These are phyloP conservation scores for Candida sanyaensis DNA, from an alignment of 1,139 yeast species.

Conservation along the genomic window DNA sequence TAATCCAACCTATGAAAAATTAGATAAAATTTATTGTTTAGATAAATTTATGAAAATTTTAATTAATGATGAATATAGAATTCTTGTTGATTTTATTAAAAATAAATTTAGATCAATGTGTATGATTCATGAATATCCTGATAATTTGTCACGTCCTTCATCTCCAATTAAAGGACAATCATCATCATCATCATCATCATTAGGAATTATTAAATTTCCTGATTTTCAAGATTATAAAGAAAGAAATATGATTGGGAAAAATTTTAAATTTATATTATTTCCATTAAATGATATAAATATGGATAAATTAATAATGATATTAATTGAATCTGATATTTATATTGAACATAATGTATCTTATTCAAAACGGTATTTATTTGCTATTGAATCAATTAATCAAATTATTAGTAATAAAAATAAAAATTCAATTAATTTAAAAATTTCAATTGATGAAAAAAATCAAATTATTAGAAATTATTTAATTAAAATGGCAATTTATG, in stretches of 20 bases:
- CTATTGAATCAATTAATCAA: slow-evolving; percentile 19
- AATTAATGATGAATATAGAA: slow-evolving; percentile 56
- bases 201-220: slow-evolving; percentile 28
- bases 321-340: slow-evolving; percentile 44
- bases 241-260: slow-evolving; percentile 16
- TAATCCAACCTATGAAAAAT: slow-evolving; percentile 23
- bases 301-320: slow-evolving; percentile 35
- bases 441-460: slow-evolving; percentile 41
- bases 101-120: slow-evolving; percentile 65
- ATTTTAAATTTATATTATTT: slow-evolving; percentile 46
- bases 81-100: slow-evolving; percentile 62
- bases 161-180: slow-evolving; percentile 20
- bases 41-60: slow-evolving; percentile 43
- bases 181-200: no score
- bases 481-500: slow-evolving; percentile 52
- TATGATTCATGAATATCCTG: slow-evolving; percentile 51
- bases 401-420: slow-evolving; percentile 6
- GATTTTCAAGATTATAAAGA: slow-evolving; percentile 27
- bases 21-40: slow-evolving; percentile 57
- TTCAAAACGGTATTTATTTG: slow-evolving; percentile 20
- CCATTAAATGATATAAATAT: slow-evolving; percentile 43
- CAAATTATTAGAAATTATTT: slow-evolving; percentile 50
- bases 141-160: slow-evolving; percentile 18
- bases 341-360: slow-evolving; percentile 42
- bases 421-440: slow-evolving; percentile 17